Base-by-base conservation (phyloP, 805 yeast species). In the Candida nanaspora region DNA sequence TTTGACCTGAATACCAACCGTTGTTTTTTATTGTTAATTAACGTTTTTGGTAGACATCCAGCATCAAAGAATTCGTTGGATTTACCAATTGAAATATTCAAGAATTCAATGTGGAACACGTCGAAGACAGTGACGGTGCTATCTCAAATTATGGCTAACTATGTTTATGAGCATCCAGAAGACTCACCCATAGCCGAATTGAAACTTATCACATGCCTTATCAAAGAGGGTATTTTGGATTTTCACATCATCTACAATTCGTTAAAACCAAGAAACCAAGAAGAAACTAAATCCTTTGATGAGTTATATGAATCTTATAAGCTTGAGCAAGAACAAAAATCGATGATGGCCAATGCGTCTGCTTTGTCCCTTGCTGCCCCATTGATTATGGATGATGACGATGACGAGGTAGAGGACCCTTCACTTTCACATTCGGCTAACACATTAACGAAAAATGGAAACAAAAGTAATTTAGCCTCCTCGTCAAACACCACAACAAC, bases 331-430 rank as follows among this genome's bases (percentile, higher is more conserved):
- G 78, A 79, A 14, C 76, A 76, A 11, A 72, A 77, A 43, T 75
- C 84, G 0, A 67, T 70, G 50, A 66, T 68, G 45, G 82, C 89
- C 0, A 71, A 76, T 20, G 82, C 86, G 0, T 85, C 82, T 46
- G 95, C 95, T 0, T 63, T 89, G 37, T 93, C 97, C 0, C 57
- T 88, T 49, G 96, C 96, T 6, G 93, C 93, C 9, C 95, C 96
- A 0, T 65, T 89, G 30, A 68, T 71, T 3, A 79, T 76, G 30
- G 91, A 82, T 28, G 85, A 76, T 16, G 83, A 76, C 20, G 77
- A 69, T 7, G 66, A 62, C n/a, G 61, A 51, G 40, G 23, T 15
- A 38, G 38, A 15, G n/a, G n/a, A n/a, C n/a, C n/a, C n/a, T n/a
- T n/a, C n/a, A n/a, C n/a, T n/a, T n/a, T n/a, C n/a, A n/a, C n/a